Conservation (phyloP, 495 filamentous ascomycete genomes). For the Penicillium coprophilum region DNA sequence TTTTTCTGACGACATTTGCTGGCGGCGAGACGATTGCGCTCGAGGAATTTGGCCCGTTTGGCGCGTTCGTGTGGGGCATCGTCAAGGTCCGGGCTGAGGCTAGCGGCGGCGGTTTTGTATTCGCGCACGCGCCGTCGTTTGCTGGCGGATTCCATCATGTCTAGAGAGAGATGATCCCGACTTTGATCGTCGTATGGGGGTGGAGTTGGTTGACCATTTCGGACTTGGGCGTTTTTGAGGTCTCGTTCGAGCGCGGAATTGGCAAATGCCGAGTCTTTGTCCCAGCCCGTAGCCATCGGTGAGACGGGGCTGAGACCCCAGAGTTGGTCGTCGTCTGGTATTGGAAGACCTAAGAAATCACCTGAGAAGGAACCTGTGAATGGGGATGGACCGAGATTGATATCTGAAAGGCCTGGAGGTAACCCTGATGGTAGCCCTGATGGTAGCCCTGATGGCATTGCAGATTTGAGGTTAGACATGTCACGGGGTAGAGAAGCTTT, state of each 20-base stretch:
- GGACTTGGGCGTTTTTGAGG: constrained; percentile 39
- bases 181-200: constrained; percentile 33
- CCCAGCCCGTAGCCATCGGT: constrained; percentile 30
- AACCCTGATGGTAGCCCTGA: constrained; percentile 6
- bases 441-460: constrained; percentile 16
- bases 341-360: constrained; percentile 32
- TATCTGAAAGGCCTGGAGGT: background rate
- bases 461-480: constrained; percentile 26
- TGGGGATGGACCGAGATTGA: constrained; percentile 17
- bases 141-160: background rate
- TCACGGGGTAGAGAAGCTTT: background rate
- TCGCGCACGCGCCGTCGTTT: constrained; percentile 16
- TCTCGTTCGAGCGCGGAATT: constrained; percentile 31
- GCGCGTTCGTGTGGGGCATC: constrained; percentile 28
- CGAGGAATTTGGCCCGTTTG: constrained; percentile 58
- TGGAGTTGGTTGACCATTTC: constrained; percentile 47
- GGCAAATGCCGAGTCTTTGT: constrained; percentile 33
- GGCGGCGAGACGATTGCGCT: constrained; percentile 80
- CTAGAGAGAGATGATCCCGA: constrained; percentile 6
- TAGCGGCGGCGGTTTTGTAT: constrained; percentile 18
- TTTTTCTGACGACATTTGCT: constrained; percentile 88
- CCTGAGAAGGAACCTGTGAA: constrained; percentile 28
- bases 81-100: constrained; percentile 30
- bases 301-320: constrained; percentile 38
- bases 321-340: constrained; percentile 36